A percentile compares a stretch with the other conserved stretches of the same genome.
These are phyloP conservation scores for Daldinia bambusicola DNA, from an alignment of 495 filamentous ascomycete species.

Conservation along the genomic window DNA sequence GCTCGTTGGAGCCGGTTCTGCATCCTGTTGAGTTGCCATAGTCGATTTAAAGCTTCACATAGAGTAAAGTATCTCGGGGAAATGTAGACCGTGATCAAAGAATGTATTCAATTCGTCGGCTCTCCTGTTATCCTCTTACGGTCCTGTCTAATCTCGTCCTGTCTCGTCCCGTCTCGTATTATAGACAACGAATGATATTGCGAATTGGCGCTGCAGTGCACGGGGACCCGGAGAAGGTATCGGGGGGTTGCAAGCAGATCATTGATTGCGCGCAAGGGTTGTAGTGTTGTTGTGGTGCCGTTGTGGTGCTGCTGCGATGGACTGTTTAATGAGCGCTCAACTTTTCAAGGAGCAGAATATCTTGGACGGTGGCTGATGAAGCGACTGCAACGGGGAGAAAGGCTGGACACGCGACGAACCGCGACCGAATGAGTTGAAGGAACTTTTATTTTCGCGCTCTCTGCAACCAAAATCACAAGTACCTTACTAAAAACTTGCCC, in stretches of 20 bases:
- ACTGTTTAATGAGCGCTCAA: slow-evolving; percentile 32
- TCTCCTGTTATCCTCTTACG: slow-evolving; percentile 1
- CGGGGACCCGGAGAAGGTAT: slow-evolving; percentile 8
- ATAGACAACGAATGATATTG: slow-evolving; percentile 16
- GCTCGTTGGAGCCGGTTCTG: slow-evolving; percentile 37
- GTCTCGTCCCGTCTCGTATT: slow-evolving; percentile 1
- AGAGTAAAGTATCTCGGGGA: slow-evolving; percentile 15
- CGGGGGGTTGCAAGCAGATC: neutral
- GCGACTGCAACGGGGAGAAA: slow-evolving; percentile 22
- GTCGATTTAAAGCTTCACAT: slow-evolving; percentile 34
- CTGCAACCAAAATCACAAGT: slow-evolving; percentile 32
- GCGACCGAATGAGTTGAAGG: slow-evolving; percentile 39
- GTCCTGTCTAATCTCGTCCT: neutral
- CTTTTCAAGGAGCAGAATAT: slow-evolving; percentile 28
- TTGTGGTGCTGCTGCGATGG: slow-evolving; percentile 29
- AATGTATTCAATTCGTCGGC: slow-evolving; percentile 11
- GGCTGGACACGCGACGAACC: slow-evolving; percentile 46
- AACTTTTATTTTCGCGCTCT: slow-evolving; percentile 31
- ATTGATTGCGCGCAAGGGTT: slow-evolving; percentile 25
- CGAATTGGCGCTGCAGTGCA: slow-evolving; percentile 26
- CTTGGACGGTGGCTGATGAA: slow-evolving; percentile 38
- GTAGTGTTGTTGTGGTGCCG: slow-evolving; percentile 23
- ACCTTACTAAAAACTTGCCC: slow-evolving; percentile 23
- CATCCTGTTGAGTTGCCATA: slow-evolving; percentile 48
- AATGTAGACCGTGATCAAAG: slow-evolving; percentile 17